Evolutionary conservation across 2,329 filamentous ascomycete genomes (phyloP), one percentile per base, ranked within the genome.

Genomic region (Zymoseptoria pseudotritici): DNA sequence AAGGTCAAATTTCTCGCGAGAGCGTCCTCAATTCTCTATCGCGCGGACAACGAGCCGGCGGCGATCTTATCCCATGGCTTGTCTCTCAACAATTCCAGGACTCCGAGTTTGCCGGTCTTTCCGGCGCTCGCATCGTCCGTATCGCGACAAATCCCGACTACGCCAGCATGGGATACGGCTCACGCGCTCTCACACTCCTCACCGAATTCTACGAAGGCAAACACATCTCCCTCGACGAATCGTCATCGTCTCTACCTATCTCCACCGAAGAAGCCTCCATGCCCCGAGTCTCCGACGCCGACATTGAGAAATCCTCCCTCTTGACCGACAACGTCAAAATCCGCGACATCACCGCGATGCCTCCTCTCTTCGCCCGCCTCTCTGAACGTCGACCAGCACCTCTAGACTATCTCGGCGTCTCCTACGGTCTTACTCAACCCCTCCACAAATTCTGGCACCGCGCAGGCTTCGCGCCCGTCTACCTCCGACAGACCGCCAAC

Each of bases 361-460:
- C 95, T 26, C 91, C 95, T 0, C 82, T 99, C 2, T 97, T 99
- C 70, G 84, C 91, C 10, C 93, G 92, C 68, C 80, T 99, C 29
- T 85, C 88, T 0, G 91, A 99, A 76, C 86, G 90, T 65, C 86
- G 86, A 59, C 88, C 94, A 0, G 87, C 90, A 52, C 78, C 79
- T 5, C 84, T 99, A 6, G 94, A 99, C 76, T 99, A 97, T 71
- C 76, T 99, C 17, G 94, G 95, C 71, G 95, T 99, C 55, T 96
- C 90, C 70, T 99, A 96, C 73, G 95, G 94, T 57, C 80, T 99
- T 59, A 99, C 94, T 0, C 82, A 86, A 49, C 82, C 85, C 13
- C 84, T 99, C 13, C 94, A 96, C 78, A 95, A 90, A 71, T 99
- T 99, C 80, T 99, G 94, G 94, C 96, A 97, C 77, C 88, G 89